Base-by-base conservation (phyloP, 73 alveolate genomes). In the Tetrahymena elliotti region DNA sequence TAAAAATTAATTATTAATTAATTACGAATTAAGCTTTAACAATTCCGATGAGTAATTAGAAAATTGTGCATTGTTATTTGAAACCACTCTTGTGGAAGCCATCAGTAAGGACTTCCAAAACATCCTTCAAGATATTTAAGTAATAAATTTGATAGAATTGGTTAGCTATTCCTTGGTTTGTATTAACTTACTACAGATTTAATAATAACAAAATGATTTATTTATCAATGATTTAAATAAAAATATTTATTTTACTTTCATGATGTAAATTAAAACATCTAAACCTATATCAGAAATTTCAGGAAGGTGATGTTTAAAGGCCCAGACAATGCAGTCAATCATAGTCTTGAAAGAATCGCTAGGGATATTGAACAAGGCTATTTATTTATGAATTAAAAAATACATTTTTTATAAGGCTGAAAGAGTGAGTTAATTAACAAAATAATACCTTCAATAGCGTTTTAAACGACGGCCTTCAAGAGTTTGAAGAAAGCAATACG, bases 291-390 rank as follows among this genome's bases (percentile, higher is more conserved):
- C 99, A 92, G 97, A 93, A 93, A 98, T 97, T 40, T 97, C 97
- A 7, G 99, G 98, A 54, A 97, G 97, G 27, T 98, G 96, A 96
- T 99, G 99, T 96, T 98, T 99, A 93, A 98, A 97, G 0, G 99
- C 99, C 98, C 99, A 99, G 13, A 99, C 93, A 47, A 99, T 98
- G 13, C 99, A 97, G 82, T 98, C 99, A 27, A 99, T 98, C 52
- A 98, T 97, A 36, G 97, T 98, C 95, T 98, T 97, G 96, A 98
- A 98, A 18, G 97, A 94, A 34, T 97, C 99, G 93, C 97, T 95
- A 22, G 98, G 98, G 31, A 98, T 97, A 83, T 96, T 93, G 93
- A 99, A 98, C 36, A 99, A 95, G 0, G 99, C 99, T 82, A 94
- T 97, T 53, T 97, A 97, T 52, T 98, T 98, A 93, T 95, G 95